Percentiles rank a stretch among this genome's conserved stretches.
These are phyloP conservation scores for Emergomyces orientalis DNA, from an alignment of 2,329 filamentous ascomycete genomes.

Conservation along the genomic window DNA sequence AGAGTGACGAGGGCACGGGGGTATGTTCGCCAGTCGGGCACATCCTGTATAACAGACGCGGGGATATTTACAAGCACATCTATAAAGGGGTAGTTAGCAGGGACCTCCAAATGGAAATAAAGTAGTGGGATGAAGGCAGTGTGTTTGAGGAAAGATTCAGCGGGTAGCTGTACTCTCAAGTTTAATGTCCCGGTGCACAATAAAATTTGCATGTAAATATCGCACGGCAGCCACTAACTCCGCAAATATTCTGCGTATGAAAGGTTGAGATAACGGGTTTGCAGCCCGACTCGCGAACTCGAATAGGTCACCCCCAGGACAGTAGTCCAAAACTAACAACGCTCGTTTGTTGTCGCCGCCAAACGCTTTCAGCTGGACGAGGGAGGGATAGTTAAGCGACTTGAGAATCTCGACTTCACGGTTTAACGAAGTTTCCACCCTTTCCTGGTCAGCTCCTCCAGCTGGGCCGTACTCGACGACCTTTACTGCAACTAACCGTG, in stretches of 20 bases:
- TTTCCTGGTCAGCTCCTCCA: conserved; percentile 84
- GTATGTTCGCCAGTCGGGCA: conserved; percentile 62
- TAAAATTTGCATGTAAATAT: conserved; percentile 75
- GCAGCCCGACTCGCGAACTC: conserved; percentile 72
- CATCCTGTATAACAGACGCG: conserved; percentile 54
- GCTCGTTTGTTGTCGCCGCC: conserved; percentile 73
- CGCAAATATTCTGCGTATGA: conserved; percentile 72
- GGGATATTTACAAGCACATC: conserved; percentile 87
- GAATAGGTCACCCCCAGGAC: conserved; percentile 88
- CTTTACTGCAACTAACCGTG: conserved; percentile 84
- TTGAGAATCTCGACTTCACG: conserved; percentile 92
- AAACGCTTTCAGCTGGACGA: conserved; percentile 88
- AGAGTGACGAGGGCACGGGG: conserved; percentile 78
- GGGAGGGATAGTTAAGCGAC: conserved; percentile 73
- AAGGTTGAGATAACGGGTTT: conserved; percentile 44
- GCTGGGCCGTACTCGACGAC: conserved; percentile 90
- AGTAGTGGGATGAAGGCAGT: neutral
- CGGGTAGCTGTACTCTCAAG: conserved; percentile 62
- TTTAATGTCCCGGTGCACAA: conserved; percentile 96
- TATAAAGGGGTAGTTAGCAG: conserved; percentile 31
- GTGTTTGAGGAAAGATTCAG: conserved; percentile 8
- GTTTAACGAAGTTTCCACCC: conserved; percentile 87
- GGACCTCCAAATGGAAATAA: conserved; percentile 6
- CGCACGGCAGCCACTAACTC: conserved; percentile 77
- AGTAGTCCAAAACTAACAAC: conserved; percentile 81